These are phyloP conservation scores for Lizonia empirigonia DNA, from an alignment of 2,329 filamentous ascomycete species.

Conservation along the genomic window DNA sequence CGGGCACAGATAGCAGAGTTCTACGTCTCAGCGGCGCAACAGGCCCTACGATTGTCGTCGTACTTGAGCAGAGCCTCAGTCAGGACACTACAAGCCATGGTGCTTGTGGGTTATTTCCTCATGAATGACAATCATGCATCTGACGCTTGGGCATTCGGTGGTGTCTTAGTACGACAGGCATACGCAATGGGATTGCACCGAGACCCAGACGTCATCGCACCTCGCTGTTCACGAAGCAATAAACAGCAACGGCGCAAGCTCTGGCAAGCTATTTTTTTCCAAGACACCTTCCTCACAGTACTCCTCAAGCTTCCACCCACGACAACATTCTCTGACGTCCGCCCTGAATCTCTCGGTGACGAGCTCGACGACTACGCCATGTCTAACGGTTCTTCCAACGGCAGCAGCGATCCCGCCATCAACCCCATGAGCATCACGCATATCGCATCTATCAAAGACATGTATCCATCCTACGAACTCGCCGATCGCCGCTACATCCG, in stretches of 20 bases:
- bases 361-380: conserved; percentile 68
- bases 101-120: conserved; percentile 80
- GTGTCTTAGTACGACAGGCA: conserved; percentile 75
- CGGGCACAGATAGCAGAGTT: conserved; percentile 79
- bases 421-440: conserved; percentile 60
- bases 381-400: conserved; percentile 59
- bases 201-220: conserved; percentile 74
- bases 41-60: conserved; percentile 74
- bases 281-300: conserved; percentile 82
- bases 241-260: conserved; percentile 80
- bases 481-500: conserved; percentile 64
- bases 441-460: conserved; percentile 50
- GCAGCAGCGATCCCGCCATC: conserved; percentile 49
- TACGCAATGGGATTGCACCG: conserved; percentile 83
- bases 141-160: conserved; percentile 82
- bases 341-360: conserved; percentile 73
- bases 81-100: conserved; percentile 78
- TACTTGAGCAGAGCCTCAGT: conserved; percentile 78
- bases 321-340: conserved; percentile 79
- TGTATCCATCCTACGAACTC: conserved; percentile 48
- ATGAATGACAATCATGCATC: conserved; percentile 87
- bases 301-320: conserved; percentile 77
- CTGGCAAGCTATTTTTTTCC: conserved; percentile 80
- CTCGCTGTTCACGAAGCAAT: conserved; percentile 69
- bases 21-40: conserved; percentile 79